Conservation (phyloP, 192 early-diverging fungal species). For the Backusella tuberculispora region DNA sequence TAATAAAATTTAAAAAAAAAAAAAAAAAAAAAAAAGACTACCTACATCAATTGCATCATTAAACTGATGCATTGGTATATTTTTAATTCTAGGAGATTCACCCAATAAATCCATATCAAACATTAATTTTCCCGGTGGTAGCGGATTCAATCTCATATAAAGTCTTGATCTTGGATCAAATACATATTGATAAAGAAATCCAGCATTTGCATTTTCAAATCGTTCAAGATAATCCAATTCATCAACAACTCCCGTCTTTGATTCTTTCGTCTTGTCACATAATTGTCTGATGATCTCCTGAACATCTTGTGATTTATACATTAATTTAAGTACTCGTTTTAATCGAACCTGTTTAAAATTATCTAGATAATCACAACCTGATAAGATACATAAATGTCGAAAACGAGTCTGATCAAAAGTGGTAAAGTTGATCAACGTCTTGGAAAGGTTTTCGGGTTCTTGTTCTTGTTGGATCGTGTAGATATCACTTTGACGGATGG, state of each 20-base stretch:
- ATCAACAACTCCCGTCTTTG: background rate
- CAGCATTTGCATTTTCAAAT: slow-evolving; percentile 1
- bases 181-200: background rate
- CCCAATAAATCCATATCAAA: background rate
- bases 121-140: background rate
- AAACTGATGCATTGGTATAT: background rate
- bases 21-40: background rate
- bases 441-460: background rate
- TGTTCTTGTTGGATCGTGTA: background rate
- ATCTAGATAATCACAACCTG: background rate
- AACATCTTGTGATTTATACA: background rate
- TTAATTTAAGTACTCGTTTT: background rate
- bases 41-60: background rate
- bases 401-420: background rate
- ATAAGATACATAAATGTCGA: background rate
- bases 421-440: background rate
- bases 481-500: background rate
- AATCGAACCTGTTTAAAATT: background rate
- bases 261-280: background rate
- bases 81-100: background rate
- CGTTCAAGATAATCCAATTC: background rate
- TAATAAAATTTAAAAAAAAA: background rate
- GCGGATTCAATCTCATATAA: background rate
- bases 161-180: background rate
- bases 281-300: background rate